Conservation (phyloP, 331 rosid genomes). For the Malus hybrid region DNA sequence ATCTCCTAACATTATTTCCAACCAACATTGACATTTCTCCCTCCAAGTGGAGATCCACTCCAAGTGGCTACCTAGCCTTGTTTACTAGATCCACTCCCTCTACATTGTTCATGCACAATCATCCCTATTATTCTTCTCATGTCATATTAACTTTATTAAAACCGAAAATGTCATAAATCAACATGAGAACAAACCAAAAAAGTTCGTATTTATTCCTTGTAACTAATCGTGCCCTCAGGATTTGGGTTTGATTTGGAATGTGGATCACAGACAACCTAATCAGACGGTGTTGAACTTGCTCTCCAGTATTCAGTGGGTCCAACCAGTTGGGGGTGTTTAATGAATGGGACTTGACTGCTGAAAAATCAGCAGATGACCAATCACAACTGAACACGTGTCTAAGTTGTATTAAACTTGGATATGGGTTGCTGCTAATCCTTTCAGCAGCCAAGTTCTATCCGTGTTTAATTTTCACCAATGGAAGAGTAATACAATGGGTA, state of each 20-base stretch:
- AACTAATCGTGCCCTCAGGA: not conserved
- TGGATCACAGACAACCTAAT: not conserved
- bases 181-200: too few species aligned
- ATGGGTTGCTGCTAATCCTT: too few species aligned
- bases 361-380: not conserved
- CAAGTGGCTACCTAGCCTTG: not conserved
- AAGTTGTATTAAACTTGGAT: too few species aligned
- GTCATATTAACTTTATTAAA: too few species aligned
- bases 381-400: too few species aligned
- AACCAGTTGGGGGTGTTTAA: not conserved
- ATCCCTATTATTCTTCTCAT: not conserved
- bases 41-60: constrained; percentile 27
- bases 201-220: too few species aligned
- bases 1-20: constrained; percentile 24
- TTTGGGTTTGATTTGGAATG: not conserved
- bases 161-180: too few species aligned
- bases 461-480: not conserved
- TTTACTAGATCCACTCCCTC: not conserved
- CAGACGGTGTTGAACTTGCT: constrained; percentile 1
- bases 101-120: not conserved
- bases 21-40: constrained; percentile 38
- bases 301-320: not conserved
- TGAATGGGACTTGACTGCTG: too few species aligned
- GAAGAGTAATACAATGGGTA: too few species aligned
- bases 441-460: too few species aligned